phyloP scores from a whole-genome alignment of 495 filamentous ascomycete genomes.

The Podospora australis region DNA sequence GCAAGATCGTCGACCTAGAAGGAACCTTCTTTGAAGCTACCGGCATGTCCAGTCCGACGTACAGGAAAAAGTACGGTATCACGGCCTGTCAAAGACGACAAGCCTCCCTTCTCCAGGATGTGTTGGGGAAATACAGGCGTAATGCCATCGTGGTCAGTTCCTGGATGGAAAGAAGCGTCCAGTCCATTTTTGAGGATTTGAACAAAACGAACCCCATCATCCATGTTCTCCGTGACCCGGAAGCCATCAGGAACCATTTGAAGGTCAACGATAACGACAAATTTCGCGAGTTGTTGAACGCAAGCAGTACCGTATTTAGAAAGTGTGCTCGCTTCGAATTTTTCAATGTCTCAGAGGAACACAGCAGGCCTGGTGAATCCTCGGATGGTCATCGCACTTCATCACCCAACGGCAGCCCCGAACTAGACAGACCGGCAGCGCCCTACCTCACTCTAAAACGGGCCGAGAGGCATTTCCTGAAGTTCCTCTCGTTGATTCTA shows the following conservation, averaged over 20 bases:
- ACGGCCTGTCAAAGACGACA: conserved; percentile 51
- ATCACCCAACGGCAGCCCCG: conserved; percentile 9
- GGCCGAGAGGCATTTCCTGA: conserved; percentile 65
- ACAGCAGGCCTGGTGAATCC: conserved; percentile 4
- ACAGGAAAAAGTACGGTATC: conserved; percentile 51
- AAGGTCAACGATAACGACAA: conserved; percentile 46
- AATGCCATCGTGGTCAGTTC: conserved; percentile 59
- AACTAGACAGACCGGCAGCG: conserved; percentile 41
- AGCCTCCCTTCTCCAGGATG: conserved; percentile 48
- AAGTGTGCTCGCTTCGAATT: conserved; percentile 67
- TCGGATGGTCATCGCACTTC: conserved; percentile 9
- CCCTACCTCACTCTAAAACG: conserved; percentile 65
- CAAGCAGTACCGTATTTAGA: conserved; percentile 44
- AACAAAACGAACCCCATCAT: conserved; percentile 59
- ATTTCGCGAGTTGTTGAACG: conserved; percentile 42
- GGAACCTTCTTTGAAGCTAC: conserved; percentile 54
- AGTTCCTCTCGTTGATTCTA: conserved; percentile 57
- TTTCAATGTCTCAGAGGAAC: conserved; percentile 55
- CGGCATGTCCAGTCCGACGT: conserved; percentile 51
- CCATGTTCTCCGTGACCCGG: conserved; percentile 56
- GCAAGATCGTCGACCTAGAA: conserved; percentile 59
- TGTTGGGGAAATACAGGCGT: conserved; percentile 52
- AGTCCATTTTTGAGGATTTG: conserved; percentile 48
- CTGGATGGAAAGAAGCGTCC: conserved; percentile 50
- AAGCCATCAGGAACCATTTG: conserved; percentile 54